These are phyloP conservation scores for Lipomyces chichibuensis DNA, from an alignment of 805 yeast genomes.

Conservation along the genomic window DNA sequence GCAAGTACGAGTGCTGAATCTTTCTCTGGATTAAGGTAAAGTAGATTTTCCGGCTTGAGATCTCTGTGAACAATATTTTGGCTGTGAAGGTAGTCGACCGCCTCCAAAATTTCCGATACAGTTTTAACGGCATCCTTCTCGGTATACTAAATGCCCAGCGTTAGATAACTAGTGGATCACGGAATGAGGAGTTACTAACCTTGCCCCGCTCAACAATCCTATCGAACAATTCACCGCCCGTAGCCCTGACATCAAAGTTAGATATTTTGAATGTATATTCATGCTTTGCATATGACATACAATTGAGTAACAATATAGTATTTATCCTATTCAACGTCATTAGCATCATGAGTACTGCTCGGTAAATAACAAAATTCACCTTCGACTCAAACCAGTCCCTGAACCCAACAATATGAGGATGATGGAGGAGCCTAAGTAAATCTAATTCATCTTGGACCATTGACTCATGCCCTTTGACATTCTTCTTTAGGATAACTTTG, in stretches of 20 bases:
- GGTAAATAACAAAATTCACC: conserved; percentile 59
- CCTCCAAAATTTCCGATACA: conserved; percentile 72
- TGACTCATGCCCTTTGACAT: conserved; percentile 75
- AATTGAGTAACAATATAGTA: conserved; percentile 91
- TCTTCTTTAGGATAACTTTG: conserved; percentile 84
- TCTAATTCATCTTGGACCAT: conserved; percentile 78
- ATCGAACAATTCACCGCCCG: conserved; percentile 95
- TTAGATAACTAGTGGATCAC: background rate
- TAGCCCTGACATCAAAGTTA: conserved; percentile 52
- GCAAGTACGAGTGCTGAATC: conserved; percentile 82
- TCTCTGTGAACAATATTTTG: conserved; percentile 88
- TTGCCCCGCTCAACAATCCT: conserved; percentile 74
- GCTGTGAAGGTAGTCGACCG: conserved; percentile 76
- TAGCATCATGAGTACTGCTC: conserved; percentile 51
- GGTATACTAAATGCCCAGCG: conserved; percentile 58
- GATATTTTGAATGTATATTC: background rate
- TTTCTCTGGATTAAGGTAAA: conserved; percentile 64
- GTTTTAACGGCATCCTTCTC: conserved; percentile 84
- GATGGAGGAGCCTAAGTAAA: conserved; percentile 66
- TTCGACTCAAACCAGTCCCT: conserved; percentile 91
- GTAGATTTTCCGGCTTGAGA: conserved; percentile 89
- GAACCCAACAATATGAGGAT: conserved; percentile 87
- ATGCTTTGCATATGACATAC: conserved; percentile 1
- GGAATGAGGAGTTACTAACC: conserved; percentile 9
- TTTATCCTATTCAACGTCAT: conserved; percentile 56